Percentiles rank a stretch among this genome's conserved stretches.
Conservation (phyloP, 192 early-diverging fungal species). For the Coemansia aciculifera region DNA sequence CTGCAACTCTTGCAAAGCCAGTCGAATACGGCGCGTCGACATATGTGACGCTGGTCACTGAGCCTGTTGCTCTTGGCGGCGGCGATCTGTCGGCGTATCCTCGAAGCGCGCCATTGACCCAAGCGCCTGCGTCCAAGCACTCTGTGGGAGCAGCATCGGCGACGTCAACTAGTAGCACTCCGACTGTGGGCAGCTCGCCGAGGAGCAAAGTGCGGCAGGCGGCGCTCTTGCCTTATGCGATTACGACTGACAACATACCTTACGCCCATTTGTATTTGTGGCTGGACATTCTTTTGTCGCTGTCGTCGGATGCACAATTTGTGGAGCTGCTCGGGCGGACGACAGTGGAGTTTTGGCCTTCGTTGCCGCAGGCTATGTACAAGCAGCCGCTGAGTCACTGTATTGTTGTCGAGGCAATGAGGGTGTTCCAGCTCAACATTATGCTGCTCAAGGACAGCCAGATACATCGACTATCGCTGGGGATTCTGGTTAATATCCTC, state of each 20-base stretch:
- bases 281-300: slow-evolving; percentile 30
- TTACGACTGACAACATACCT: slow-evolving; percentile 34
- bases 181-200: slow-evolving; percentile 1
- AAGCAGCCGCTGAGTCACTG: slow-evolving; percentile 40
- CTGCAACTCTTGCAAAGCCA: not conserved
- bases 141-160: not conserved
- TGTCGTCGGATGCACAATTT: slow-evolving; percentile 35
- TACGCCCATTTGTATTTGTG: slow-evolving; percentile 44
- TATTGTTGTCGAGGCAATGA: slow-evolving; percentile 34
- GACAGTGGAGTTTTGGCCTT: slow-evolving; percentile 42
- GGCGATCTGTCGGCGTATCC: not conserved
- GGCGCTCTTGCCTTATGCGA: slow-evolving; percentile 17
- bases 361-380: slow-evolving; percentile 36
- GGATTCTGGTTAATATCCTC: slow-evolving; percentile 38
- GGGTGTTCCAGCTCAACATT: slow-evolving; percentile 51
- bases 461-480: slow-evolving; percentile 39
- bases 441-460: slow-evolving; percentile 45
- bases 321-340: slow-evolving; percentile 46
- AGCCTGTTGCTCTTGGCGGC: not conserved
- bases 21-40: not conserved
- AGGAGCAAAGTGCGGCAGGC: slow-evolving; percentile 30
- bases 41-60: not conserved
- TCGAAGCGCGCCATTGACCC: not conserved
- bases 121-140: not conserved
- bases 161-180: not conserved